Evolutionary conservation across 2,329 filamentous ascomycete genomes (phyloP).

Genomic region (Diaporthe humulicola): DNA sequence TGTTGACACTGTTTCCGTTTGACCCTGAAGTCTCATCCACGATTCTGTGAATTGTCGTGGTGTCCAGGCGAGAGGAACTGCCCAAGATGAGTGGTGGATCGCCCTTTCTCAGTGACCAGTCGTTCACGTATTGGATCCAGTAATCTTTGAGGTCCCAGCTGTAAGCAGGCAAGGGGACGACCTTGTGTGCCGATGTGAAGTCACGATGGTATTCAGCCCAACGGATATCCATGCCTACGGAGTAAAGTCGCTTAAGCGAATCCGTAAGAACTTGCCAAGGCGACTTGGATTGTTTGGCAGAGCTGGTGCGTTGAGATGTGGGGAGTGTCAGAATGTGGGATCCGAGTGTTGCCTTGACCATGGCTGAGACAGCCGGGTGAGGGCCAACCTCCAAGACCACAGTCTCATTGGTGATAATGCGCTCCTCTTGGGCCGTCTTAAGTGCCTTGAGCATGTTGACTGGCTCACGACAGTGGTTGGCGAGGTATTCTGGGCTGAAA

Average conservation of each 20-base stretch:
- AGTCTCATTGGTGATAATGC: conserved; percentile 73
- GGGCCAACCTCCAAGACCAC: conserved; percentile 82
- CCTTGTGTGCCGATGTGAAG: conserved; percentile 3
- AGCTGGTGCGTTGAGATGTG: conserved; percentile 66
- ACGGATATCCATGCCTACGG: neutral
- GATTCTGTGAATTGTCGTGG: conserved; percentile 21
- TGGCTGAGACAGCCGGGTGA: conserved; percentile 76
- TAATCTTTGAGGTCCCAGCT: conserved; percentile 32
- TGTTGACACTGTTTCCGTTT: conserved; percentile 35
- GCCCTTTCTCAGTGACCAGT: conserved; percentile 30
- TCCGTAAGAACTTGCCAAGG: conserved; percentile 50
- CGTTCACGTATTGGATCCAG: conserved; percentile 35
- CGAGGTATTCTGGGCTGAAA: conserved; percentile 73
- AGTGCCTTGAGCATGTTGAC: conserved; percentile 78
- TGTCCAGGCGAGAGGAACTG: conserved; percentile 57
- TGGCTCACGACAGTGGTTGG: conserved; percentile 73
- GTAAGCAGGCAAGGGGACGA: conserved; percentile 27
- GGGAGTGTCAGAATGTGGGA: conserved; percentile 66
- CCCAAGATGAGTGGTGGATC: conserved; percentile 41
- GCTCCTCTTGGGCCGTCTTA: conserved; percentile 66
- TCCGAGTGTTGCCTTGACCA: conserved; percentile 76
- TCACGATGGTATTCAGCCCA: conserved; percentile 29
- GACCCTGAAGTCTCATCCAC: neutral
- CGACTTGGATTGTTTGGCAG: conserved; percentile 70
- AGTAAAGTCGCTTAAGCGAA: conserved; percentile 1